Evolutionary conservation across 129 eudicot species (phyloP), one percentile per base, ranked within the genome.

Genomic region (Lonicera japonica): DNA sequence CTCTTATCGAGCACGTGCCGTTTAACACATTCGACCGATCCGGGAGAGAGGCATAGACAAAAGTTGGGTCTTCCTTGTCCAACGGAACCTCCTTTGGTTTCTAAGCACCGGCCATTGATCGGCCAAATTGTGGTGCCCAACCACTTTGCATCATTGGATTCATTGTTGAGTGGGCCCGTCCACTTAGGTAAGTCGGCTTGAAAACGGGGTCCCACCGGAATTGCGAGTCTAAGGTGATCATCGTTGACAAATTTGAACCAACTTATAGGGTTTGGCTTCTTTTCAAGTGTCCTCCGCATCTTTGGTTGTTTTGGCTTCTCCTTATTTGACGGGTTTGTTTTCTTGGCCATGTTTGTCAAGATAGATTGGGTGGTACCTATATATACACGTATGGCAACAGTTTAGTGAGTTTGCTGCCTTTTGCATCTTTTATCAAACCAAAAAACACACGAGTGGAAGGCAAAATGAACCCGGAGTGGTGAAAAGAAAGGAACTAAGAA

Each of bases 191-290:
- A 53, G 23, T 76, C 64, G 9, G 63, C 81, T 20, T 79, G 84
- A 53, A 73, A 79, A 17, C 77, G 66, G 14, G 77, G 70, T 14
- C 84, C 84, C 22, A 69, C 61, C 12, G 80, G 84, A 24, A 79
- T 66, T 46, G 54, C 70, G 25, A 70, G 59, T 50, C 54, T 61
- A 21, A 16, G 64, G 14, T 20, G 15, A 3, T 58, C 68, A 34
- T 60, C 53, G 12, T 43, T 25, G 39, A 73, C 50, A 54, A 25
- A 70, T 16, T 71, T 34, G 1, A 73, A 10, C 73, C 84, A 55
- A 36, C 59, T 56, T 16, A 0, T 65, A 11, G 66, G 21, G 12
- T 24, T 52, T 15, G 73, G n/a, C 18, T 41, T 58, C 25, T 55
- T 22, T 0, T 1, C 21, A 14, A 18, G 40, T n/a, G 25, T 43